Base-by-base conservation (phyloP, 192 early-diverging fungal genomes). In the Pilobolus umbonatus region DNA sequence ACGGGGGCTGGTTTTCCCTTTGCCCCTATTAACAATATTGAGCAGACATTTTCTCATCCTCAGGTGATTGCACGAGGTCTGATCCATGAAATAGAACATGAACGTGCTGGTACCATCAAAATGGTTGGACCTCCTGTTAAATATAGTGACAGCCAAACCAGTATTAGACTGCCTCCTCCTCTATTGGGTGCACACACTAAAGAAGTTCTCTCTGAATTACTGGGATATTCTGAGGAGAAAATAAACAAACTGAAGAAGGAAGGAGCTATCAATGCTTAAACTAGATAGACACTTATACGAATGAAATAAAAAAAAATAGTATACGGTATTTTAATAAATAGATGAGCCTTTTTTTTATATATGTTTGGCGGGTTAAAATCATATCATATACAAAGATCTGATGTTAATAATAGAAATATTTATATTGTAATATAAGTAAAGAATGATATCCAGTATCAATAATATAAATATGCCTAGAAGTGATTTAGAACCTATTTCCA, bases 141-240 rank as follows among this genome's bases (percentile, higher is more conserved):
- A 72, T 98, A 86, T 59, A 86, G 81, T 32, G 75, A 76, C 2
- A 85, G 80, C 0, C 68, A 76, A 11, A 80, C 81, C 15, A 79
- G 62, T 22, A 84, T 93, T 49, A 67, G 90, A 17, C 44, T 78
- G 17, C 84, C 92, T 5, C 94, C 95, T 15, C 93, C 92, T 15
- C 67, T 81, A 51, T 73, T 96, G 12, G 95, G 94, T 32, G 81
- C 96, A 62, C 94, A 98, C 73, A 96, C 93, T 5, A 71, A 77
- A n/a, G 83, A 90, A 32, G 76, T 98, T 15, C 69, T 98, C 57
- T 55, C 34, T 19, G 56, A 69, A 0, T 67, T 91, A 10, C 68
- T 93, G 19, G 83, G 83, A 1, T 95, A 92, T 66, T 63, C 64
- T 6, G 56, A 81, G 12, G 35, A 65, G 5, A 78, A 84, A 43